Base-by-base conservation (phyloP, 148 eudicot species). In the Pouteria glomerata region DNA sequence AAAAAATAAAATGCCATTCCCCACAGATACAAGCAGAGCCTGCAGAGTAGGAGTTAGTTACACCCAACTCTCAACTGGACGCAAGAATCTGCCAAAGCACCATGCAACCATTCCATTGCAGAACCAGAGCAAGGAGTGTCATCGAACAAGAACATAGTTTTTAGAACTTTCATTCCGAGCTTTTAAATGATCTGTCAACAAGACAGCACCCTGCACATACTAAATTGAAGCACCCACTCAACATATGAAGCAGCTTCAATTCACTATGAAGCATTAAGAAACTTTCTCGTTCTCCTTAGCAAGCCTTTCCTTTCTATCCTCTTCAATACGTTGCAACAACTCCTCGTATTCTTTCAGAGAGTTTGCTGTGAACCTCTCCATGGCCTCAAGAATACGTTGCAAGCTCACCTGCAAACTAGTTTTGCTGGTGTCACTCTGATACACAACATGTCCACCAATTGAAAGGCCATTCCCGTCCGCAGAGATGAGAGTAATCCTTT, bases 351-450 rank as follows among this genome's bases (percentile, higher is more conserved):
- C 89, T 75, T 82, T 90, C 48, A 90, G 81, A 31, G 90, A 85
- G 70, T 79, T 84, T 3, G 87, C 83, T 3, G 90, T 76, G 57
- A 86, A 95, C 71, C 77, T 82, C 69, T 95, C 97, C 92, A 95
- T 80, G 53, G 97, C 89, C 83, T 86, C 97, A 70, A 95, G 90
- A 34, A 87, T 82, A 27, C 70, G 93, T 63, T 77, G 83, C 78
- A 95, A 79, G 37, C 88, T 84, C 21, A 75, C 78, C 74, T 88
- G 97, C 68, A 92, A 70, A 55, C 89, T 90, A 47, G 72, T 90
- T 69, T 82, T 88, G 71, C 86, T 87, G 2, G 99, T 92, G 47
- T 95, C 96, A 39, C 99, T 89, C 80, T 91, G 97, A 79, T 84
- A 91, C 47, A 91, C 98, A 45, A 78, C 89, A 63, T 82, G 79